Conservation (phyloP, 2,329 filamentous ascomycete genomes). For the Alternaria panax region DNA sequence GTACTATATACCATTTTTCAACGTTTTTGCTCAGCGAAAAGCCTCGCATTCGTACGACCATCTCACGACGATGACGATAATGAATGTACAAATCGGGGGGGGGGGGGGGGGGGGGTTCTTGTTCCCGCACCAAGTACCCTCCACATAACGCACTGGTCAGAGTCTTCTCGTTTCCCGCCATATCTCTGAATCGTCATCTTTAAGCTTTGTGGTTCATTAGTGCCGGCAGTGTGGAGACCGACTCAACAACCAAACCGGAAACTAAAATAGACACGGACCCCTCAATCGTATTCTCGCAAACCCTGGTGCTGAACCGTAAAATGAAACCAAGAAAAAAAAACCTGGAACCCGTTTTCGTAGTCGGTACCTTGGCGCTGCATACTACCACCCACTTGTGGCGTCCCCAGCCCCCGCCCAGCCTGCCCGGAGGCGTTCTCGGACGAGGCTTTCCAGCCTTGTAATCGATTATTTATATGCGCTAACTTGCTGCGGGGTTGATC, state of each 20-base stretch:
- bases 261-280: background rate
- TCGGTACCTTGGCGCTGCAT: background rate
- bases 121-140: too few species aligned
- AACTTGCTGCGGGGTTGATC: background rate
- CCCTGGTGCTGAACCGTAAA: background rate
- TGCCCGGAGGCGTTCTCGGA: background rate
- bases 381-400: background rate
- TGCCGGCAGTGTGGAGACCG: background rate
- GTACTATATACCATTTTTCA: background rate
- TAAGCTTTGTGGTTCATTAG: background rate
- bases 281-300: background rate
- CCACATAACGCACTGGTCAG: background rate
- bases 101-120: too few species aligned
- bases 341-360: background rate
- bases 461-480: background rate
- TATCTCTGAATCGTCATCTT: background rate
- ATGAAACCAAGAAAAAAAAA: background rate
- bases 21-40: background rate
- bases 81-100: background rate
- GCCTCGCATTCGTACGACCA: background rate
- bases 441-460: background rate
- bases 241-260: background rate
- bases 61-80: background rate
- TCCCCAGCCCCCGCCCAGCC: background rate
- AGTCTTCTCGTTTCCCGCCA: background rate